These are phyloP conservation scores for Nitzschia palea DNA, from an alignment of 108 stramenopile genomes.

Conservation along the genomic window DNA sequence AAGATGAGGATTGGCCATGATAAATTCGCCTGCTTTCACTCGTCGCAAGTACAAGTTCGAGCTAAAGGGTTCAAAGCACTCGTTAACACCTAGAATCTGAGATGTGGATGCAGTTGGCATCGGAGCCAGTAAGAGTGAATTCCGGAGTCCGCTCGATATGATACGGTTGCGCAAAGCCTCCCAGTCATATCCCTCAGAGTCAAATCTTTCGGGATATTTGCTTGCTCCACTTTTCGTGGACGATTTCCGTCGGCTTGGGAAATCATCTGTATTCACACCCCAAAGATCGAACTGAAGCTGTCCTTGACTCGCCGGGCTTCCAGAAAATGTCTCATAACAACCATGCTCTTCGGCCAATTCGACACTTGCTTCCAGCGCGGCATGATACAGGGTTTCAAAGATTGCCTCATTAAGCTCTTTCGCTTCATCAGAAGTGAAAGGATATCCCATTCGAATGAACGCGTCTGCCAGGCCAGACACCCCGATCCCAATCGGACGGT, in stretches of 20 bases:
- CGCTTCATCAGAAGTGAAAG: constrained; percentile 87
- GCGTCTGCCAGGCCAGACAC: constrained; percentile 97
- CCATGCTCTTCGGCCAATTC: constrained; percentile 91
- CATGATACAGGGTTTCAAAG: constrained; percentile 97
- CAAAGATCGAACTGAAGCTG: constrained; percentile 93
- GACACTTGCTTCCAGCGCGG: constrained; percentile 87
- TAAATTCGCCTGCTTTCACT: constrained; percentile 98
- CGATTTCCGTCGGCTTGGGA: constrained; percentile 52
- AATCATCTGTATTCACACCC: constrained; percentile 68
- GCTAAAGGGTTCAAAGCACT: constrained; percentile 97
- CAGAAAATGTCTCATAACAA: constrained; percentile 84
- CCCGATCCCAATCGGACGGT: constrained; percentile 97
- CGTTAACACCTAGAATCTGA: constrained; percentile 97
- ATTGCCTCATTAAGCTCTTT: constrained; percentile 90
- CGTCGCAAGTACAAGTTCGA: constrained; percentile 95
- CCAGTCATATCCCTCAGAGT: constrained; percentile 86
- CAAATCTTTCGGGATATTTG: constrained; percentile 30
- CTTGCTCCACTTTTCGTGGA: constrained; percentile 9
- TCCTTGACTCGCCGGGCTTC: constrained; percentile 91
- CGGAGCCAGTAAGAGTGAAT: constrained; percentile 94
- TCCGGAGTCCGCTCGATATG: constrained; percentile 77
- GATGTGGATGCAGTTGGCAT: constrained; percentile 99
- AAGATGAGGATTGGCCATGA: constrained; percentile 94
- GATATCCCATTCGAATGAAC: constrained; percentile 88
- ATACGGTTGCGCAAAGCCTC: constrained; percentile 72